Percentiles rank a stretch among this genome's conserved stretches.
phyloP scores from a whole-genome alignment of 768 basidiomycete species.

The Tulasnella sp. region DNA sequence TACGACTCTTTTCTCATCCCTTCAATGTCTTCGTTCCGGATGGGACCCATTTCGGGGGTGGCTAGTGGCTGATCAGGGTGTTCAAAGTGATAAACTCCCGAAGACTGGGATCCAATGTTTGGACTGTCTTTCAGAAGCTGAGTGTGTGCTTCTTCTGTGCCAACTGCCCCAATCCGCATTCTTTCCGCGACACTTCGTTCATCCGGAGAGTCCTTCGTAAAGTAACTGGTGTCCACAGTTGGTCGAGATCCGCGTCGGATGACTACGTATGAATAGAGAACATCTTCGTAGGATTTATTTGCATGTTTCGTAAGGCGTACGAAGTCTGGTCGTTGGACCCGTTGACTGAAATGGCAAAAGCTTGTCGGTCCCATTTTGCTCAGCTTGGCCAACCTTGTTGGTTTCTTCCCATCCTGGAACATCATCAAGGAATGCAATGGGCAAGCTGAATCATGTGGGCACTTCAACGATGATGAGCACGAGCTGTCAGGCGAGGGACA shows the following conservation, averaged over 20 bases:
- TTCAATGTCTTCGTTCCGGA: conserved; percentile 19
- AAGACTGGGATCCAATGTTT: background rate
- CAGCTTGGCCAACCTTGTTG: conserved; percentile 1
- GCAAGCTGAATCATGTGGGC: conserved; percentile 80
- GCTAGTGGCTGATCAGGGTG: background rate
- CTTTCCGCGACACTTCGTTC: background rate
- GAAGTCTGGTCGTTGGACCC: conserved; percentile 75
- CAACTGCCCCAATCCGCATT: background rate
- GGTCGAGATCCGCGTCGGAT: conserved; percentile 71
- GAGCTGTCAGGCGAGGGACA: conserved; percentile 8
- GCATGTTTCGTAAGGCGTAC: conserved; percentile 81
- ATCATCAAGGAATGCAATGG: conserved; percentile 39
- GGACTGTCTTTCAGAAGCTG: background rate
- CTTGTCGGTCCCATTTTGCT: conserved; percentile 17
- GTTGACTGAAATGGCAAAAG: conserved; percentile 71
- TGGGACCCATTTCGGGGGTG: conserved; percentile 5
- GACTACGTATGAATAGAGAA: conserved; percentile 81
- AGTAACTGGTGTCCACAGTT: background rate
- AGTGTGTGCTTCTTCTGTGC: background rate
- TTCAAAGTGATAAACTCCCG: conserved; percentile 9
- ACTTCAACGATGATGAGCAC: conserved; percentile 33
- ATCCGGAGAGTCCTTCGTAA: background rate
- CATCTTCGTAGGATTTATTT: conserved; percentile 70
- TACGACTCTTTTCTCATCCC: conserved; percentile 62
- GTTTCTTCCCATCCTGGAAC: conserved; percentile 39